phyloP scores from a whole-genome alignment of 2,329 filamentous ascomycete genomes.

The Ophiosphaerella korrae region DNA sequence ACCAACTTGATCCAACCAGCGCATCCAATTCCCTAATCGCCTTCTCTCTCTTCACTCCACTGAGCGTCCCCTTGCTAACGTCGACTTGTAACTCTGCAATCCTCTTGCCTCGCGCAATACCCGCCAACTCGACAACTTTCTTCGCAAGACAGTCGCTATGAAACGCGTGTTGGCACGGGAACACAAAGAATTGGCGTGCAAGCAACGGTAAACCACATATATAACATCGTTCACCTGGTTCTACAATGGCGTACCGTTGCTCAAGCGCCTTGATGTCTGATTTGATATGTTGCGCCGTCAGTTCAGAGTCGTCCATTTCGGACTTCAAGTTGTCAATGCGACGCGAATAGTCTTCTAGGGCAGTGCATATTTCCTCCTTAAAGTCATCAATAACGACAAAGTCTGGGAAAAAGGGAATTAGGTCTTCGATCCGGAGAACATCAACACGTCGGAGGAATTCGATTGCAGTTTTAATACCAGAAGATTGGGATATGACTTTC shows the following conservation, averaged over 20 bases:
- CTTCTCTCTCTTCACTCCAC: constrained; percentile 74
- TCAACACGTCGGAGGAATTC: constrained; percentile 92
- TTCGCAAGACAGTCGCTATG: constrained; percentile 92
- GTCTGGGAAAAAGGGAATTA: constrained; percentile 98
- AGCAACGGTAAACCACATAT: constrained; percentile 84
- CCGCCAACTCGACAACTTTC: constrained; percentile 81
- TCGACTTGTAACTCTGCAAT: constrained; percentile 86
- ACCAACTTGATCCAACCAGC: constrained; percentile 91
- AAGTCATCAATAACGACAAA: constrained; percentile 99
- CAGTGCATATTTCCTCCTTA: constrained; percentile 95
- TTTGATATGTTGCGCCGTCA: constrained; percentile 89
- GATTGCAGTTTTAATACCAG: constrained; percentile 84
- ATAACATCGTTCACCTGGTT: constrained; percentile 93
- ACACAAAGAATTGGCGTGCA: constrained; percentile 94
- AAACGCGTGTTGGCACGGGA: constrained; percentile 97
- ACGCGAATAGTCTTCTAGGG: constrained; percentile 89
- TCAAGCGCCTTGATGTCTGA: constrained; percentile 85
- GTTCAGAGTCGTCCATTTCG: constrained; percentile 94
- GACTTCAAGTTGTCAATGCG: constrained; percentile 86
- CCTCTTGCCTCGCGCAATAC: constrained; percentile 73
- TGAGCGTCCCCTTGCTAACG: constrained; percentile 75
- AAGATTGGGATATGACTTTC: constrained; percentile 85
- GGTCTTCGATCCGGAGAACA: constrained; percentile 88
- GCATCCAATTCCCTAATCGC: constrained; percentile 88
- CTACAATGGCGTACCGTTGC: constrained; percentile 91